Evolutionary conservation across 495 filamentous ascomycete species (phyloP), one percentile per base, ranked within the genome.

Genomic region (Annulohypoxylon stygium): DNA sequence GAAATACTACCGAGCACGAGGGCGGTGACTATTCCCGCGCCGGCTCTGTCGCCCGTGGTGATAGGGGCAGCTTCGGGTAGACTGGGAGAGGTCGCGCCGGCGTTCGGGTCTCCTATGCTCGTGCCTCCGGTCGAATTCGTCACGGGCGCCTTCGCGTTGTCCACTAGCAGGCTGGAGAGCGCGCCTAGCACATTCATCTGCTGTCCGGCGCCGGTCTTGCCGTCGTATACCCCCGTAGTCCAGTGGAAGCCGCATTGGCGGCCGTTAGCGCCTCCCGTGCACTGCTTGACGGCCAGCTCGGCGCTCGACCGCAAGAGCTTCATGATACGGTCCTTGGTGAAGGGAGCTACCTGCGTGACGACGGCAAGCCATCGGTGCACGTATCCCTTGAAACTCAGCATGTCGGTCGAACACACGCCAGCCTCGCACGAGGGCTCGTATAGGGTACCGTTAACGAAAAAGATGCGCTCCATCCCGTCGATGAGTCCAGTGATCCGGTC

Each of bases 321-420:
- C 81, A 93, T 89, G 70, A 97, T 87, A 48, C 76, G 80, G 43
- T 84, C 83, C 33, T 81, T 81, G 2, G 86, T 90, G 78, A 88
- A 92, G 2, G 94, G 93, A 0, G 90, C 93, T 55, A 95, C 77
- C 71, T 93, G 88, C 7, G 90, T 90, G 3, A 88, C 86, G 5
- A 84, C 82, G n/a, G 89, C 89, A 80, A 97, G 86, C 92, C 93
- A 97, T 25, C 94, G 92, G 23, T 92, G 83, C 14, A 95, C 83
- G 81, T 94, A 97, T 37, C 92, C 92, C 81, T 96, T 97, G 88
- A 95, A 97, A 43, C 90, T 92, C 47, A 87, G 86, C 83, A 94
- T 92, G 75, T 96, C 93, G 43, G 89, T 88, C 64, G 92, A 88
- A 83, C 93, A 95, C 74, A 86, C 64, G 81, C 81, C 69, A 75